These are phyloP conservation scores for Cucumis hystrix DNA, from an alignment of 306 rosid species.

Conservation along the genomic window DNA sequence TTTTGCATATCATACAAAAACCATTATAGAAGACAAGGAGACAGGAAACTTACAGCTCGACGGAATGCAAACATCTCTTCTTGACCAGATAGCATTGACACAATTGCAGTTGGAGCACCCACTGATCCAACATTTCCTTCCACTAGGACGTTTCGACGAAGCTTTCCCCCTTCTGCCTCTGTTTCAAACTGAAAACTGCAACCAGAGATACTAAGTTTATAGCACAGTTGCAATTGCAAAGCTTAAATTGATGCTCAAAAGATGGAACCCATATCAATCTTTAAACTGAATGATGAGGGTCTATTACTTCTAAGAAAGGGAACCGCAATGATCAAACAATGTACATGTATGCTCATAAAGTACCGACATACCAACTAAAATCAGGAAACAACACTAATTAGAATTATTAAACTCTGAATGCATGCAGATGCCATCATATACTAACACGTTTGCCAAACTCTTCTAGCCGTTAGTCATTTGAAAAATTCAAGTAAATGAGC, in stretches of 20 bases:
- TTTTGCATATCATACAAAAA: background rate
- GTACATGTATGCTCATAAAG: background rate
- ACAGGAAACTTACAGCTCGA: slow-evolving; percentile 64
- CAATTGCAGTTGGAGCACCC: slow-evolving; percentile 52
- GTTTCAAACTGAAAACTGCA: slow-evolving; percentile 95
- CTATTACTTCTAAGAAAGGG: background rate
- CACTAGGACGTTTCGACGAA: slow-evolving; percentile 70
- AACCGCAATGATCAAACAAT: background rate
- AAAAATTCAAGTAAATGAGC: too few species aligned
- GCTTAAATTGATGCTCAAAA: background rate
- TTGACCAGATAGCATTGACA: slow-evolving; percentile 74
- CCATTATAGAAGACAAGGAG: background rate
- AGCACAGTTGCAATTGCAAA: background rate
- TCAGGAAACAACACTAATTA: background rate
- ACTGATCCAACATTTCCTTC: slow-evolving; percentile 66
- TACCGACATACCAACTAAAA: background rate
- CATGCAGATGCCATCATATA: background rate
- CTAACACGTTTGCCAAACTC: background rate
- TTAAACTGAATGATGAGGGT: background rate
- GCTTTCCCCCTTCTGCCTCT: slow-evolving; percentile 71
- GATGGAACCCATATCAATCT: background rate
- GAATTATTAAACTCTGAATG: background rate
- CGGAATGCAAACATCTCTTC: slow-evolving; percentile 94
- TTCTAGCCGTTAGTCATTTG: background rate
- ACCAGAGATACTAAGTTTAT: background rate